phyloP scores from a whole-genome alignment of 768 basidiomycete genomes.

The Leccinum uliginosum region DNA sequence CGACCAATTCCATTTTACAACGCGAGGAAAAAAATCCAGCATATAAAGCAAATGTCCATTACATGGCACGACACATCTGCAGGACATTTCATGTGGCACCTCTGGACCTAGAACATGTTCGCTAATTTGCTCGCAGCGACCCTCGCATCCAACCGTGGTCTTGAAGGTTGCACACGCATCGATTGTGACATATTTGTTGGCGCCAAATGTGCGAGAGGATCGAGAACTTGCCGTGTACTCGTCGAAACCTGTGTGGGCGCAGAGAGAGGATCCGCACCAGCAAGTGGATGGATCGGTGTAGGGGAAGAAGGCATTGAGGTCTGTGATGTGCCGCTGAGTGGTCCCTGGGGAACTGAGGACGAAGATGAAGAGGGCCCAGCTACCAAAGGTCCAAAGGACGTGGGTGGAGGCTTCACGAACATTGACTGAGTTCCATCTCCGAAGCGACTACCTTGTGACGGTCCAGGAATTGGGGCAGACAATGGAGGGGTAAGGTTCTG shows the following conservation, averaged over 20 bases:
- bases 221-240: conserved; percentile 36
- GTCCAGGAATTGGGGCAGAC: conserved; percentile 35
- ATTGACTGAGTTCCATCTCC: conserved; percentile 78
- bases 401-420: conserved; percentile 55
- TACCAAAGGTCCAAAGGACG: conserved; percentile 33
- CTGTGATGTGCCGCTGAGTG: conserved; percentile 10
- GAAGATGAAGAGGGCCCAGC: conserved; percentile 35
- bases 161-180: conserved; percentile 65
- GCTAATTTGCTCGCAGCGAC: conserved; percentile 88
- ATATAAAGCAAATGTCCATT: conserved; percentile 9
- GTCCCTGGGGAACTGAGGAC: conserved; percentile 24
- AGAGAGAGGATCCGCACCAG: conserved; percentile 12
- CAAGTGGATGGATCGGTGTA: conserved; percentile 17
- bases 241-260: conserved; percentile 1
- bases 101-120: conserved; percentile 67
- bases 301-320: conserved; percentile 3
- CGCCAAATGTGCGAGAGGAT: conserved; percentile 60
- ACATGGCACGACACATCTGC: conserved; percentile 4
- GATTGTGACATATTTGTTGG: conserved; percentile 69
- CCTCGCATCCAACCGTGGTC: conserved; percentile 75
- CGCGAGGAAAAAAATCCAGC: conserved; percentile 16
- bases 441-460: conserved; percentile 61
- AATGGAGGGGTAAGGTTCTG: conserved; percentile 17
- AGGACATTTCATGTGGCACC: neutral
- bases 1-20: conserved; percentile 5